A percentile compares a stretch with the other conserved stretches of the same genome.
Conservation (phyloP, 2,329 filamentous ascomycete genomes). For the Huntiella savannae region DNA sequence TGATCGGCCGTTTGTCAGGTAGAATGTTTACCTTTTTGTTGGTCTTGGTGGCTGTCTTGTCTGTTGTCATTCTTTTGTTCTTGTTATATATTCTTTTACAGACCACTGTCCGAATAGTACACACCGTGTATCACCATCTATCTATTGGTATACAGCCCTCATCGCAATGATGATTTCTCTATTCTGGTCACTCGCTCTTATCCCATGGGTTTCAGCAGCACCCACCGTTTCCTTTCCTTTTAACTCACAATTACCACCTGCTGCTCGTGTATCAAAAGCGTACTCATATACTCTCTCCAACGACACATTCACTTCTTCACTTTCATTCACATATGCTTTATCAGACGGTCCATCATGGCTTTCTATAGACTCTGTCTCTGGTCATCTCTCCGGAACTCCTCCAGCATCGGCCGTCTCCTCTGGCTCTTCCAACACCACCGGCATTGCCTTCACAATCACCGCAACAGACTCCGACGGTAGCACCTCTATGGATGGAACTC, state of each 20-base stretch:
- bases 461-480: constrained; percentile 50
- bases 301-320: constrained; percentile 50
- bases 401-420: constrained; percentile 27
- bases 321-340: constrained; percentile 47
- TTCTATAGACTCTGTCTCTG: constrained; percentile 42
- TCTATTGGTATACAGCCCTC: background rate
- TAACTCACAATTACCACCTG: constrained; percentile 67
- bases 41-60: background rate
- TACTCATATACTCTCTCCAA: constrained; percentile 56
- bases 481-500: constrained; percentile 42
- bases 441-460: constrained; percentile 43
- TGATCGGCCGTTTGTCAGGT: no score
- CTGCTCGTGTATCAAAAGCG: constrained; percentile 46
- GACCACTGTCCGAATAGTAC: background rate
- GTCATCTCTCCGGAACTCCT: constrained; percentile 55
- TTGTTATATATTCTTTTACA: background rate
- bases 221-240: constrained; percentile 47
- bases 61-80: background rate
- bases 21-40: background rate
- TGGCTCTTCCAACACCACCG: constrained; percentile 30
- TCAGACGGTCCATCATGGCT: constrained; percentile 51
- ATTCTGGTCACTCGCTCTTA: constrained; percentile 16
- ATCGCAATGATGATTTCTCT: constrained; percentile 6
- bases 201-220: constrained; percentile 18
- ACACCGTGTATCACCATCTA: background rate